A percentile compares a stretch with the other conserved stretches of the same genome.
Evolutionary conservation across 345 rosid species (phyloP).

Genomic region (Erysimum cheiranthoides): DNA sequence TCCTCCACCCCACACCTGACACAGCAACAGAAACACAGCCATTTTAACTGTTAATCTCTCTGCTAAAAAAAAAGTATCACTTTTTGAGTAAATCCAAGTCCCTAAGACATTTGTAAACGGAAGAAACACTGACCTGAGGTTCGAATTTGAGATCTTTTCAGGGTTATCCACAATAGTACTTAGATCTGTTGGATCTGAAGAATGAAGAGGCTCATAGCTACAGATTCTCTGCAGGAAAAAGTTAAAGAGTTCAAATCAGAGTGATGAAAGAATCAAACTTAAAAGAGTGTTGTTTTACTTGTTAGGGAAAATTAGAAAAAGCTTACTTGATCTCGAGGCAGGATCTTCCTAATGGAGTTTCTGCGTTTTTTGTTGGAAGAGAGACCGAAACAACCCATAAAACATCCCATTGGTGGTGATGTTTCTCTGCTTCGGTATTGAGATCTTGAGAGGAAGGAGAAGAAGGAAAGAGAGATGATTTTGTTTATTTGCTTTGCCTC

Average conservation of each 20-base stretch:
- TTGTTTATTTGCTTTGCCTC: slow-evolving; percentile 16
- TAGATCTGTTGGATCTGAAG: slow-evolving; percentile 48
- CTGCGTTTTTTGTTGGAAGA: slow-evolving; percentile 63
- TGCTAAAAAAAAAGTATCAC: not conserved
- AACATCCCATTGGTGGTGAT: slow-evolving; percentile 71
- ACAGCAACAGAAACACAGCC: not conserved
- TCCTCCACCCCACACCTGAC: slow-evolving; percentile 34
- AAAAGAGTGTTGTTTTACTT: not conserved
- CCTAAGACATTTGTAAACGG: not conserved
- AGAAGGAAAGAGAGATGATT: slow-evolving; percentile 19
- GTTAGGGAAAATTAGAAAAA: not conserved
- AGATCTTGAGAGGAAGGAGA: not conserved
- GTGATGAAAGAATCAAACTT: not conserved
- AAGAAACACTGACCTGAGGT: slow-evolving; percentile 56
- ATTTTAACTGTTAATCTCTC: not conserved
- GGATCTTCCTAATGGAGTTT: slow-evolving; percentile 54
- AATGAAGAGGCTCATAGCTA: slow-evolving; percentile 61
- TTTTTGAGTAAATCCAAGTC: slow-evolving; percentile 10
- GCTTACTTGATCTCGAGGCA: slow-evolving; percentile 62
- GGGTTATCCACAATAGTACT: slow-evolving; percentile 36
- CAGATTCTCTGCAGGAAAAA: slow-evolving; percentile 50
- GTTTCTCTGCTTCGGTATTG: slow-evolving; percentile 27
- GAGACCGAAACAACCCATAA: slow-evolving; percentile 82
- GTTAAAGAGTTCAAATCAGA: not conserved
- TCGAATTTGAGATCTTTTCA: slow-evolving; percentile 43